A percentile compares a stretch with the other conserved stretches of the same genome.
These are phyloP conservation scores for Trichoderma cornu-damae DNA, from an alignment of 2,329 filamentous ascomycete species.

Conservation along the genomic window DNA sequence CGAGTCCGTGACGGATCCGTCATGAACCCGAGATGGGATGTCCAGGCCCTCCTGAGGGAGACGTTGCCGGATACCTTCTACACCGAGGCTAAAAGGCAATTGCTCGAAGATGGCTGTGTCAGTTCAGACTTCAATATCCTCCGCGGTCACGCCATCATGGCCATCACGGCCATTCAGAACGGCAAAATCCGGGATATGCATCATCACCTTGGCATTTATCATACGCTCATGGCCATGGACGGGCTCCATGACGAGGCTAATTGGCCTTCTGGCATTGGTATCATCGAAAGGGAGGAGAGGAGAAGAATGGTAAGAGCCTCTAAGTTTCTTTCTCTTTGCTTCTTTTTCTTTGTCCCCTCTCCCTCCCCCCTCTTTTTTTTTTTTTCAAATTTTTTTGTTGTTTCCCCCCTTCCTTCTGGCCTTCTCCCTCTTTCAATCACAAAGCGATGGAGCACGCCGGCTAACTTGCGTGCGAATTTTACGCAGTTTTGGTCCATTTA, in stretches of 20 bases:
- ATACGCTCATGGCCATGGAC: slow-evolving; percentile 44
- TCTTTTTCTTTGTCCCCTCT: too few species aligned
- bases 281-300: slow-evolving; percentile 45
- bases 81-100: slow-evolving; percentile 20
- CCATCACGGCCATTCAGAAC: slow-evolving; percentile 48
- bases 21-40: slow-evolving; percentile 34
- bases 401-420: too few species aligned
- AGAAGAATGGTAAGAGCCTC: slow-evolving; percentile 36
- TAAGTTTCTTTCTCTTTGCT: neutral
- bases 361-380: too few species aligned
- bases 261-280: slow-evolving; percentile 44
- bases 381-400: too few species aligned
- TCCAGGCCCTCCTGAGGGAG: slow-evolving; percentile 30
- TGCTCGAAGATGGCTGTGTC: slow-evolving; percentile 11
- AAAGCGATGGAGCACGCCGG: neutral
- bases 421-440: neutral
- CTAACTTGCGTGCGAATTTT: neutral
- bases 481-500: slow-evolving; percentile 52
- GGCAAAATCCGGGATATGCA: slow-evolving; percentile 46
- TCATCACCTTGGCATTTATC: slow-evolving; percentile 46
- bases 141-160: slow-evolving; percentile 39
- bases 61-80: slow-evolving; percentile 24
- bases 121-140: slow-evolving; percentile 20
- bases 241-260: slow-evolving; percentile 48
- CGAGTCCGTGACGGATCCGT: slow-evolving; percentile 47